Base-by-base conservation (phyloP, 495 filamentous ascomycete genomes). In the Tuber brumale region DNA sequence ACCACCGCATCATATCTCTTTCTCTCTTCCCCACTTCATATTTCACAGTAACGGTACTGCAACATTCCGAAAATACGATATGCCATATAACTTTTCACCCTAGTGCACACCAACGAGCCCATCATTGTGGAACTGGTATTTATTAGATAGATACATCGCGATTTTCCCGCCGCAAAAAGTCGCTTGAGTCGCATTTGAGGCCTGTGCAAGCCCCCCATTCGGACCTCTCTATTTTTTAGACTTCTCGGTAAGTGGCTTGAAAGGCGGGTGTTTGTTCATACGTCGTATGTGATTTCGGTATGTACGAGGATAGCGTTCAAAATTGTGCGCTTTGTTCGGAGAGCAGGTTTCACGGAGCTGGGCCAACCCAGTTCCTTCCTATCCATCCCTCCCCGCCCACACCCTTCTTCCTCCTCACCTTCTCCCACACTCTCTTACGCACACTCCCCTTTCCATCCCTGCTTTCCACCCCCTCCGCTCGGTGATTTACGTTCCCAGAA, bases 371-470 rank as follows among this genome's bases (percentile, higher is more conserved):
- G 39, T 21, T 31, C 70, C 70, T n/a, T 45, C 43, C 43, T 35
- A n/a, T 71, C 70, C 43, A 27, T 71, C 70, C 37, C 41, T 45
- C 70, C 39, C 19, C 70, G 27, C 39, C 70, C 39, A 71, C 70
- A 71, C 43, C 70, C 21, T 45, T 71, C 70, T 71, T 74, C 74
- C 76, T 43, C 46, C 44, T 69, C 43, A 74, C 71, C 37, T 74
- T 76, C 37, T 76, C 70, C 70, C 75, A 79, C 75, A 81, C 76
- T 69, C 57, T 35, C 57, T 66, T 66, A 66, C 57, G 57, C 57
- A 66, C 75, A 75, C 75, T 76, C 77, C 81, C 77, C 80, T 76
- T 79, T 80, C 83, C 76, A 76, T 77, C 72, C 71, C 77, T 76
- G 70, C 69, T 71, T 74, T 73, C 75, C 21, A 74, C 69, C 51